phyloP scores from a whole-genome alignment of 805 yeast genomes.

The Kurtzmaniella fragi region DNA sequence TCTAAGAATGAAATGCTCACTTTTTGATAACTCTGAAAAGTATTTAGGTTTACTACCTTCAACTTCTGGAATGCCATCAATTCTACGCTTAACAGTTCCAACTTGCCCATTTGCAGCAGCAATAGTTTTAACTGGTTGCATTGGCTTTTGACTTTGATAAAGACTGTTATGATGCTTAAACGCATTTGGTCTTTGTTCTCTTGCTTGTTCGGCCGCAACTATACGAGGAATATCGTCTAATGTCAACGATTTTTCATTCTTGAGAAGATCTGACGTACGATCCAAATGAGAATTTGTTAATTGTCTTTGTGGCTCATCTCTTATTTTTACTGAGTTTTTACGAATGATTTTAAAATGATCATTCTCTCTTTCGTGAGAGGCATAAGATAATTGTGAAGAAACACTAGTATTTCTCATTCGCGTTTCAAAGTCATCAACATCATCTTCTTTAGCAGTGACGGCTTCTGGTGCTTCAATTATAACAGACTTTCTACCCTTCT shows the following conservation, averaged over 20 bases:
- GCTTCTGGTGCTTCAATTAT: constrained; percentile 61
- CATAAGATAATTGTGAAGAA: constrained; percentile 25
- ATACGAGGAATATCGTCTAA: constrained; percentile 95
- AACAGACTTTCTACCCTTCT: constrained; percentile 61
- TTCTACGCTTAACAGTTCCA: neutral
- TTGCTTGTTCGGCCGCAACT: constrained; percentile 94
- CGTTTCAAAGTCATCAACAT: constrained; percentile 5
- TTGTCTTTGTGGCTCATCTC: constrained; percentile 36
- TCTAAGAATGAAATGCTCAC: constrained; percentile 54
- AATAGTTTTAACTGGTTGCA: constrained; percentile 19
- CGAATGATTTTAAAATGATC: constrained; percentile 21
- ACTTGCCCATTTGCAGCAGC: constrained; percentile 10
- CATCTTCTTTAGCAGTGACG: constrained; percentile 27
- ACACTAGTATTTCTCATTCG: constrained; percentile 13
- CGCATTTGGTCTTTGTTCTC: constrained; percentile 90
- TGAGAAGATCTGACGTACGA: constrained; percentile 64
- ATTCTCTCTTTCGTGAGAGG: constrained; percentile 18
- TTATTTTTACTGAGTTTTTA: constrained; percentile 20
- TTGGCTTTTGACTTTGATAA: constrained; percentile 28
- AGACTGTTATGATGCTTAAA: constrained; percentile 68
- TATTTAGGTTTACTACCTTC: constrained; percentile 33
- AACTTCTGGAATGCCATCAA: neutral
- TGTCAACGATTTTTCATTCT: constrained; percentile 80
- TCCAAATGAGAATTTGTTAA: constrained; percentile 38
- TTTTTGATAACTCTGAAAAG: constrained; percentile 57